Evolutionary conservation across 306 rosid genomes (phyloP).

Genomic region (Inga oerstediana): DNA sequence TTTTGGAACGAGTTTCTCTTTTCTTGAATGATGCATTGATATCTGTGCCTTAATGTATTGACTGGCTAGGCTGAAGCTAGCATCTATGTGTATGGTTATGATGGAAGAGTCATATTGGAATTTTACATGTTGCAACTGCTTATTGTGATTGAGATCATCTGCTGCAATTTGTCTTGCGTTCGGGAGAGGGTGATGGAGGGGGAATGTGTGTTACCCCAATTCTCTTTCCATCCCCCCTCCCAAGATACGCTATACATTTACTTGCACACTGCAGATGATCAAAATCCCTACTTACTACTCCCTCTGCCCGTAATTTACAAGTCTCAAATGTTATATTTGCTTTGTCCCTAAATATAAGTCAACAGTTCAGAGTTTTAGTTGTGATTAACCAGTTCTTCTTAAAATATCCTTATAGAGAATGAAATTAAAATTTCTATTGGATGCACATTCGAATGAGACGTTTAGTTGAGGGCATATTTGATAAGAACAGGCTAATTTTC

Average conservation of each 20-base stretch:
- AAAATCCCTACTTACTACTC: background rate
- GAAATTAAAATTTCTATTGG: background rate
- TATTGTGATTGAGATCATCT: background rate
- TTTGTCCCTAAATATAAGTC: background rate
- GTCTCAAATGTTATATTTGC: background rate
- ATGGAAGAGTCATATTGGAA: background rate
- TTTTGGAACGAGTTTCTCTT: background rate
- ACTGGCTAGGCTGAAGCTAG: background rate
- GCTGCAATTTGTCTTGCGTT: background rate
- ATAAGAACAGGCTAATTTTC: background rate
- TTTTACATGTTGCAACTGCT: background rate
- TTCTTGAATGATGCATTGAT: background rate
- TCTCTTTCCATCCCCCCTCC: background rate
- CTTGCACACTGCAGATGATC: background rate
- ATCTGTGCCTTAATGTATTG: background rate
- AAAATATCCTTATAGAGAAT: too few relatives aligned
- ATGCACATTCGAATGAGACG: background rate
- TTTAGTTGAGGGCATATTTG: background rate
- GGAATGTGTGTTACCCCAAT: background rate
- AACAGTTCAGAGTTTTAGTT: background rate
- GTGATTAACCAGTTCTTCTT: background rate
- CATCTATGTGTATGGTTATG: background rate
- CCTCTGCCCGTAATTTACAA: background rate
- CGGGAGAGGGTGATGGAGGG: background rate
- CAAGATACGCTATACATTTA: background rate